These are phyloP conservation scores for Trametes maxima DNA, from an alignment of 768 basidiomycete genomes.

Conservation along the genomic window DNA sequence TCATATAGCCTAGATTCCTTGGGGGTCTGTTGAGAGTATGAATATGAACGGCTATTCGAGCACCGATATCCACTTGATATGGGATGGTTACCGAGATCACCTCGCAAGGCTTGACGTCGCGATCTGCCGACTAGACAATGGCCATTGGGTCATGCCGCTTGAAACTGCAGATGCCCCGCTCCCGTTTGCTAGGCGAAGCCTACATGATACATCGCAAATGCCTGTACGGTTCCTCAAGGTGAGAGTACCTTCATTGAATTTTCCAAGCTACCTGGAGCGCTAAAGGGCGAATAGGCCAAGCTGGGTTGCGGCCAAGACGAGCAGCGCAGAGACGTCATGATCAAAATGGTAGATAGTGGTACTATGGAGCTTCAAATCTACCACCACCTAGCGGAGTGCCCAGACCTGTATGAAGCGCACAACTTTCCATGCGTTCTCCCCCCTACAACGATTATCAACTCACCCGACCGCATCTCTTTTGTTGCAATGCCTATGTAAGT, in stretches of 20 bases:
- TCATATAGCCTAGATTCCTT: too few species aligned
- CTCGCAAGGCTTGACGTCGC: too few species aligned
- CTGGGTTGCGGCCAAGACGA: background rate
- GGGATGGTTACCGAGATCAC: too few species aligned
- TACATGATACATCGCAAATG: too few species aligned
- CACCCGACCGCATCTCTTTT: background rate
- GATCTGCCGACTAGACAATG: too few species aligned
- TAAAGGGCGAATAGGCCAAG: background rate
- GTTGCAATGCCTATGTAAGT: constrained; percentile 3
- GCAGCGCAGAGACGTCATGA: background rate
- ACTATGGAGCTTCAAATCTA: background rate
- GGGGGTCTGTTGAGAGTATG: too few species aligned
- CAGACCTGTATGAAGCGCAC: background rate
- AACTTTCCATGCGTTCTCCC: background rate
- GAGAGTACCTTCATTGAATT: background rate
- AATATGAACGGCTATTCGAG: too few species aligned
- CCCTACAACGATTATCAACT: background rate
- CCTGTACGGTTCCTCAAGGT: background rate
- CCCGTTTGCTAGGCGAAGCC: too few species aligned
- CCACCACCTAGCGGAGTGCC: background rate
- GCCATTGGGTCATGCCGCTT: too few species aligned
- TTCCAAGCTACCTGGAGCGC: too few species aligned
- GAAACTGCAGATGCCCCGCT: too few species aligned
- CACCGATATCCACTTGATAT: too few species aligned
- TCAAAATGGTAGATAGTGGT: background rate